These are phyloP conservation scores for Geoglossum cookeanum DNA, from an alignment of 2,329 filamentous ascomycete genomes.

Conservation along the genomic window DNA sequence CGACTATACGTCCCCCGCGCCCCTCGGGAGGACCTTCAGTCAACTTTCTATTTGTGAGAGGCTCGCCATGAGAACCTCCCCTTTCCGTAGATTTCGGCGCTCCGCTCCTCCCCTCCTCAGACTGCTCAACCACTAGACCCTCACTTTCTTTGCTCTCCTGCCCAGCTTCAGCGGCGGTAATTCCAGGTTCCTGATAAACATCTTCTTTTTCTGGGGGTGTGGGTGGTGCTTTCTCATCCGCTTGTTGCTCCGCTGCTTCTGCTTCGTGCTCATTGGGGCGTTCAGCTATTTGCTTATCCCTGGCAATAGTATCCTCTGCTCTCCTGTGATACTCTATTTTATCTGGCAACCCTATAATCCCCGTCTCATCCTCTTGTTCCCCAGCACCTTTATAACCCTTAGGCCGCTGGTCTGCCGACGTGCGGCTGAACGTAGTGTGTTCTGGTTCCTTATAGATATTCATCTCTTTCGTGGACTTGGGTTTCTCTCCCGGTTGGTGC, in stretches of 20 bases:
- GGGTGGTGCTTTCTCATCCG: background rate
- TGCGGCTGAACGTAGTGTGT: background rate
- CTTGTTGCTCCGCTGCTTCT: background rate
- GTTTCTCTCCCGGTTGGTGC: background rate
- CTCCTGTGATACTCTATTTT: too few relatives aligned
- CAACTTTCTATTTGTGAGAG: background rate
- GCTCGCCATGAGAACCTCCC: background rate
- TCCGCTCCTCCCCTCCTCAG: too few relatives aligned
- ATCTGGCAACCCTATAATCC: too few relatives aligned
- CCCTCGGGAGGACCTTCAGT: background rate
- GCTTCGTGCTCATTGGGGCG: background rate
- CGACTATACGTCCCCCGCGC: background rate
- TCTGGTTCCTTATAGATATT: background rate
- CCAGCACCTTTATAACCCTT: background rate
- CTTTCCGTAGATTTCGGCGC: too few relatives aligned
- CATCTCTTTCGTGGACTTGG: background rate
- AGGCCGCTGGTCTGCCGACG: background rate
- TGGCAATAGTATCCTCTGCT: too few relatives aligned
- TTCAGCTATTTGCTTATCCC: too few relatives aligned
- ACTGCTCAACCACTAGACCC: too few relatives aligned
- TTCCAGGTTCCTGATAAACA: too few relatives aligned
- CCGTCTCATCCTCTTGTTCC: too few relatives aligned
- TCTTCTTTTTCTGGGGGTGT: background rate
- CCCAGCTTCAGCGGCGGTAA: too few relatives aligned
- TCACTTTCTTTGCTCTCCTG: too few relatives aligned